Conservation (phyloP, 2,329 filamentous ascomycete genomes). For the Rhytidhysteron rufulum region DNA sequence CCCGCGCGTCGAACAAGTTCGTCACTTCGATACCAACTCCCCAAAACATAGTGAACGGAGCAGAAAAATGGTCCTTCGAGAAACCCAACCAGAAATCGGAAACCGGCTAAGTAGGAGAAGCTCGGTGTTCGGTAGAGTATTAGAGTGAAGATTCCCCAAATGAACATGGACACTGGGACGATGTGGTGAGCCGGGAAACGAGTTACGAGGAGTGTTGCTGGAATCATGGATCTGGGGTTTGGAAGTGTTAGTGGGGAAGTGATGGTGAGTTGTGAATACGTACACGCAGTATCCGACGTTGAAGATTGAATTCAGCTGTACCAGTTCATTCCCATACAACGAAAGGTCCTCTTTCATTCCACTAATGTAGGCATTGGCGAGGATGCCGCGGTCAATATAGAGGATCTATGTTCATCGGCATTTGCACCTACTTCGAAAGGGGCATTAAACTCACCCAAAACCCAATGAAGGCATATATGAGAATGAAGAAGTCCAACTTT, state of each 20-base stretch:
- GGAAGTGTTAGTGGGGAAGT: conserved; percentile 37
- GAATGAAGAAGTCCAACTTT: too few species aligned
- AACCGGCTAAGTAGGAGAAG: conserved; percentile 37
- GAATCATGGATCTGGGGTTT: too few species aligned
- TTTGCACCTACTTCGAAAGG: too few species aligned
- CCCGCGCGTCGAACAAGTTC: conserved; percentile 53
- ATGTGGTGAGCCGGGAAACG: conserved; percentile 35
- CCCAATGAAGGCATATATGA: too few species aligned
- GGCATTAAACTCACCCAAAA: too few species aligned
- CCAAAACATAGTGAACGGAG: conserved; percentile 35
- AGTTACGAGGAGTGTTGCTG: too few species aligned
- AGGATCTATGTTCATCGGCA: too few species aligned
- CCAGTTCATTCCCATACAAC: too few species aligned
- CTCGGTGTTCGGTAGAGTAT: conserved; percentile 36
- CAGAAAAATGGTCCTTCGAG: conserved; percentile 33
- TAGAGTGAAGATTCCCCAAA: conserved; percentile 40
- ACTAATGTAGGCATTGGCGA: too few species aligned
- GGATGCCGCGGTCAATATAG: too few species aligned
- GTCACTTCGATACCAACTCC: conserved; percentile 41
- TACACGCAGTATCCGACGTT: conserved; percentile 21
- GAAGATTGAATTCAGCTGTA: conserved; percentile 16
- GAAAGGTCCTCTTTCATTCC: too few species aligned
- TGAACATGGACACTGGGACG: conserved; percentile 37
- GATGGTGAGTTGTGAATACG: conserved; percentile 37
- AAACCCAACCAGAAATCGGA: conserved; percentile 36